Conservation (phyloP, 2,329 filamentous ascomycete species). For the Dactylellina haptotyla region DNA sequence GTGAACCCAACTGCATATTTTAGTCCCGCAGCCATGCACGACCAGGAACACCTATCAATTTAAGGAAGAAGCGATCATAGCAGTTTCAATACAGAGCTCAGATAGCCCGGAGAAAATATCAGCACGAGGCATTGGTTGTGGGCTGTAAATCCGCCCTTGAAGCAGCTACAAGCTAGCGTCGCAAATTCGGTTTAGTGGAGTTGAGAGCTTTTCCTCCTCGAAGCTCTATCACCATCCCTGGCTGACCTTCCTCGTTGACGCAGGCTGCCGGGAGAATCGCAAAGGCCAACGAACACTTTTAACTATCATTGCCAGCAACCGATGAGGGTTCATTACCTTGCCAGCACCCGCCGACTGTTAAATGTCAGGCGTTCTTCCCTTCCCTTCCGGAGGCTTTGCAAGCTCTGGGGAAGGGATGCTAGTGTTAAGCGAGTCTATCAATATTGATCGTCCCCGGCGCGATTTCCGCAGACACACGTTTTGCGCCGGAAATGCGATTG, state of each 20-base stretch:
- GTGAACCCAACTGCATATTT: constrained; percentile 45
- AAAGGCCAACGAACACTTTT: too few species aligned
- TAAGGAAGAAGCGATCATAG: constrained; percentile 10
- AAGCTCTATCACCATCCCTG: background rate
- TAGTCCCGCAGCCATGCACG: constrained; percentile 27
- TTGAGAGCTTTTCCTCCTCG: background rate
- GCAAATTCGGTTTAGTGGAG: constrained; percentile 13
- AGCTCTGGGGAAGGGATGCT: background rate
- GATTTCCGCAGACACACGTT: background rate
- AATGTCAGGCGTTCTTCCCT: constrained; percentile 8
- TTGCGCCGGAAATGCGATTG: too few species aligned
- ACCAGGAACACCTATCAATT: constrained; percentile 6
- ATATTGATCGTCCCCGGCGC: background rate
- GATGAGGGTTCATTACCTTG: constrained; percentile 1
- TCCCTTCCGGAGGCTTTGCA: background rate
- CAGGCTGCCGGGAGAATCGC: too few species aligned
- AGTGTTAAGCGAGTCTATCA: background rate
- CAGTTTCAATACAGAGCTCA: background rate
- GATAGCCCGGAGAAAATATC: background rate
- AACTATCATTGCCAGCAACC: too few species aligned
- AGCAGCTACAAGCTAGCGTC: background rate
- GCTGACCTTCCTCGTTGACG: constrained; percentile 21
- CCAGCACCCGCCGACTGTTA: constrained; percentile 24
- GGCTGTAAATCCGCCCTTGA: background rate
- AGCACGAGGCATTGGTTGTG: too few species aligned